A percentile compares a stretch with the other conserved stretches of the same genome.
Conservation (phyloP, 495 filamentous ascomycete species). For the Daldinia bambusicola region DNA sequence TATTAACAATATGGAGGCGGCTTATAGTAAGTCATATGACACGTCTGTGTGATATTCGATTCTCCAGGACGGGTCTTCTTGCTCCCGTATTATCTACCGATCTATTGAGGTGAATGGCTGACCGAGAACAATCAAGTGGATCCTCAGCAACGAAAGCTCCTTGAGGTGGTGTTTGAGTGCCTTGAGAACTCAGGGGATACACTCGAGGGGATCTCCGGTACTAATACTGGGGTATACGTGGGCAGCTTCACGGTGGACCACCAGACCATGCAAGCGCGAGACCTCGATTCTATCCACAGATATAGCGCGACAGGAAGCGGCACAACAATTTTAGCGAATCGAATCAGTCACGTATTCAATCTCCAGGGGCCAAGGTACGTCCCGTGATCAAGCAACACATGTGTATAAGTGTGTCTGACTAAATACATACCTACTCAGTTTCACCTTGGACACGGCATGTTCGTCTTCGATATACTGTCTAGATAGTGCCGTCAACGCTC, state of each 20-base stretch:
- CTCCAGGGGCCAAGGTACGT: conserved; percentile 55
- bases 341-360: conserved; percentile 64
- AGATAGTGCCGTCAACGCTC: conserved; percentile 49
- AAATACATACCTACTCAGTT: conserved; percentile 3
- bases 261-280: conserved; percentile 48
- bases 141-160: conserved; percentile 54
- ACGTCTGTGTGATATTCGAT: neutral
- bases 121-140: conserved; percentile 30
- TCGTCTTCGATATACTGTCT: conserved; percentile 56
- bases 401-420: neutral
- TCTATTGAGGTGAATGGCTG: neutral
- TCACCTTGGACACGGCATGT: conserved; percentile 60
- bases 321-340: conserved; percentile 61
- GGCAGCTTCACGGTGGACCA: conserved; percentile 52
- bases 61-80: neutral
- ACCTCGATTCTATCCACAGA: conserved; percentile 49
- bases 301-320: conserved; percentile 45
- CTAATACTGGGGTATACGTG: conserved; percentile 66
- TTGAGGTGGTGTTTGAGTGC: conserved; percentile 55
- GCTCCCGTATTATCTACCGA: neutral
- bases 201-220: conserved; percentile 69
- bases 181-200: conserved; percentile 52
- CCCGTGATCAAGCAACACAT: neutral
- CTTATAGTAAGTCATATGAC: conserved; percentile 7
- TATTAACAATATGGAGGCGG: conserved; percentile 26